Evolutionary conservation across 352 stramenopile genomes (phyloP).

Genomic region (Globisporangium emineosum): DNA sequence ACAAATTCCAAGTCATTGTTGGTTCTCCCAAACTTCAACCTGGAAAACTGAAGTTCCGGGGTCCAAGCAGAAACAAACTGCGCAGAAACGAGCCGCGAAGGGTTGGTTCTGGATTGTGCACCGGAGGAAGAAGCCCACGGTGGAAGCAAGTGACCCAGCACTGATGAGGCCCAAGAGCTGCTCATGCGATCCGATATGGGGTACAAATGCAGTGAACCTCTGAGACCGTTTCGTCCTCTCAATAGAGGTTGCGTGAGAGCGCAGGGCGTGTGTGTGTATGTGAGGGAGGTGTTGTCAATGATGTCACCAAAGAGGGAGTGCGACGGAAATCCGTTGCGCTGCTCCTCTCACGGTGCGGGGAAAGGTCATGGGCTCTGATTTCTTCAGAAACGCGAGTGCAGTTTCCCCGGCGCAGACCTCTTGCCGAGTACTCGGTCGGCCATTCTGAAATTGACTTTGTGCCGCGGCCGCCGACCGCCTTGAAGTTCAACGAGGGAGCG

Average conservation of each 20-base stretch:
- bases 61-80: not conserved
- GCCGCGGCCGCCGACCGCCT: not conserved
- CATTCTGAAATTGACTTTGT: too few relatives aligned
- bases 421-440: too few relatives aligned
- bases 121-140: not conserved
- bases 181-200: too few relatives aligned
- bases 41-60: not conserved
- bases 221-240: too few relatives aligned
- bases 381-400: constrained; percentile 15
- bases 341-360: not conserved
- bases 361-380: not conserved
- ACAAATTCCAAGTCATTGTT: not conserved
- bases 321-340: not conserved
- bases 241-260: too few relatives aligned
- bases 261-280: too few relatives aligned
- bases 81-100: not conserved
- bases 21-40: not conserved
- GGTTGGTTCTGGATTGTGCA: not conserved
- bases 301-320: not conserved
- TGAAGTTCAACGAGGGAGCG: constrained; percentile 4
- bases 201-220: too few relatives aligned
- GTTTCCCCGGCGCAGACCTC: not conserved
- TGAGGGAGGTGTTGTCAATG: too few relatives aligned
- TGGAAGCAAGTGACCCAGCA: not conserved
- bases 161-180: too few relatives aligned